phyloP scores from a whole-genome alignment of 1,139 yeast genomes.

The Candida neerlandica region DNA sequence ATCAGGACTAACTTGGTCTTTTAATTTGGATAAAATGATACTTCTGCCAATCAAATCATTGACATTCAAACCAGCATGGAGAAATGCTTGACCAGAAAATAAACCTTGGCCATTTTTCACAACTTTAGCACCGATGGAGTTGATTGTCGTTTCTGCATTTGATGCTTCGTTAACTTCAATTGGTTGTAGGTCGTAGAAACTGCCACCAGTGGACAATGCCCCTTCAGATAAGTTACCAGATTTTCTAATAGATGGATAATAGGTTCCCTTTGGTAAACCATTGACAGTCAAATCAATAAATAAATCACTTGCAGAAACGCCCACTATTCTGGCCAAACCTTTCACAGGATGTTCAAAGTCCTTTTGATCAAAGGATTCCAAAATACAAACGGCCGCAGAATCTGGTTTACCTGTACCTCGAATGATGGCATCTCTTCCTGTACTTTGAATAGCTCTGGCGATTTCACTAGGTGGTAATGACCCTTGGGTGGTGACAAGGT shows the following conservation, averaged over 20 bases:
- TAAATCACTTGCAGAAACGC: conserved; percentile 52
- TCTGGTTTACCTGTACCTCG: conserved; percentile 89
- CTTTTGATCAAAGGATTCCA: conserved; percentile 66
- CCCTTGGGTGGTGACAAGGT: conserved; percentile 68
- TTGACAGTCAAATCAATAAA: conserved; percentile 78
- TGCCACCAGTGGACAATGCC: conserved; percentile 65
- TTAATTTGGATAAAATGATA: conserved; percentile 57
- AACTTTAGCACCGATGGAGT: conserved; percentile 41
- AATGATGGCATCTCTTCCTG: conserved; percentile 87
- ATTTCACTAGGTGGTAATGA: conserved; percentile 69
- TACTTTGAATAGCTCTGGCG: conserved; percentile 62
- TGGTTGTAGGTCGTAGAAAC: conserved; percentile 50
- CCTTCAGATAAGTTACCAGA: conserved; percentile 81
- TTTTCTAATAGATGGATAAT: conserved; percentile 67
- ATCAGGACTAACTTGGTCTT: conserved; percentile 40
- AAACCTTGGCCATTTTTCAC: conserved; percentile 20
- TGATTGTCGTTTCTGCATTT: conserved; percentile 33
- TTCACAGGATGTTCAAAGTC: conserved; percentile 65
- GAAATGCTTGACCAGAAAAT: conserved; percentile 65
- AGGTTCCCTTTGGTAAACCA: conserved; percentile 65
- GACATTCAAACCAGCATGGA: conserved; percentile 59
- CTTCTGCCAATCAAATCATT: conserved; percentile 79
- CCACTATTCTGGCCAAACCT: conserved; percentile 88
- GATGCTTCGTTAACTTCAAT: conserved; percentile 47
- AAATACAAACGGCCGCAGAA: conserved; percentile 88